Evolutionary conservation across 148 eudicot genomes (phyloP).

Genomic region (Salicornia ramosissima): DNA sequence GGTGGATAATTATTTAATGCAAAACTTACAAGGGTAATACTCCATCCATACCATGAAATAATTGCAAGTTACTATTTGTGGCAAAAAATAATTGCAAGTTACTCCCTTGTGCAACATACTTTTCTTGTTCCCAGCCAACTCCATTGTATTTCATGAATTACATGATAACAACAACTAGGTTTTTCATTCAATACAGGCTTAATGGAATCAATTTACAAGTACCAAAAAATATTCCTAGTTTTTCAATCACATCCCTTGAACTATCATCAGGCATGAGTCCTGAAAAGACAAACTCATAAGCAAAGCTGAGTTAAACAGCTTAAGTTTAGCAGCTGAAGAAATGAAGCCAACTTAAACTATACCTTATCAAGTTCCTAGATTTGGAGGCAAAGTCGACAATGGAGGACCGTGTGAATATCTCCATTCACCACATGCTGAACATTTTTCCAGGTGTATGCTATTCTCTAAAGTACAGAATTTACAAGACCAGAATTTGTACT

Average conservation of each 20-base stretch:
- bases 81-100: no score
- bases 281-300: neutral
- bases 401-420: slow-evolving; percentile 84
- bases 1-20: no score
- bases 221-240: neutral
- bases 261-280: neutral
- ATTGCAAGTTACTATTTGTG: no score
- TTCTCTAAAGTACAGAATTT: slow-evolving; percentile 84
- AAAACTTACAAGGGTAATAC: no score
- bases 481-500: slow-evolving; percentile 64
- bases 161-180: neutral
- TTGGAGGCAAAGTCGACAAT: slow-evolving; percentile 46
- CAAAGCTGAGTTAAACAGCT: neutral
- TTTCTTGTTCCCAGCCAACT: no score
- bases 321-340: neutral
- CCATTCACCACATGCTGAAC: slow-evolving; percentile 79
- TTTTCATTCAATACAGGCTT: neutral
- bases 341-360: neutral
- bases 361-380: slow-evolving; percentile 52
- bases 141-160: neutral
- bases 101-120: no score
- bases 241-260: neutral
- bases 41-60: no score
- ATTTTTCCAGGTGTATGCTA: slow-evolving; percentile 50
- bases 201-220: neutral